A percentile compares a stretch with the other conserved stretches of the same genome.
Conservation (phyloP, 1,284 basidiomycete genomes). For the Phellopilus nigrolimitatus region DNA sequence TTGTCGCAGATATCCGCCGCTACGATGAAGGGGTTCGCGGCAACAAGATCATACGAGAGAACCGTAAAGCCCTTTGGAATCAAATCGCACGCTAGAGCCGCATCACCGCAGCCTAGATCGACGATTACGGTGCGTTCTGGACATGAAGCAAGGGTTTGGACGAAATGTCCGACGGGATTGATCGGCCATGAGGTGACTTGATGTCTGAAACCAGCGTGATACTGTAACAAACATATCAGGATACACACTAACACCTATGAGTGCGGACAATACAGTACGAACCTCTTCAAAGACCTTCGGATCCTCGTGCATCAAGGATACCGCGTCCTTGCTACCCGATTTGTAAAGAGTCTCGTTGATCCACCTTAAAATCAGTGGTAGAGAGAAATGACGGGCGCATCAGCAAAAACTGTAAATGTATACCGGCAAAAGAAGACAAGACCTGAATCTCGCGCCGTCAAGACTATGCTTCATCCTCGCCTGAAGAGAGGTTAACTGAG, state of each 20-base stretch:
- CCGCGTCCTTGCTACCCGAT: constrained; percentile 68
- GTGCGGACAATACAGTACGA: constrained; percentile 23
- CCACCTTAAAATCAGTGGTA: constrained; percentile 45
- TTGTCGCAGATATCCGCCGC: constrained; percentile 75
- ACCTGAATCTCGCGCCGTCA: constrained; percentile 85
- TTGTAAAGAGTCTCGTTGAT: constrained; percentile 90
- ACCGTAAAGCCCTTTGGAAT: constrained; percentile 66
- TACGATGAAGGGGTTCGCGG: constrained; percentile 66
- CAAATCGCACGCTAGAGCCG: constrained; percentile 75
- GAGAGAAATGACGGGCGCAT: not conserved
- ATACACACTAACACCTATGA: too few relatives aligned
- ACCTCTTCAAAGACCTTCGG: constrained; percentile 76
- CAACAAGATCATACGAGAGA: constrained; percentile 78
- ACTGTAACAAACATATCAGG: constrained; percentile 52
- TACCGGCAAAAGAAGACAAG: constrained; percentile 22
- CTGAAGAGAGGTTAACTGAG: constrained; percentile 67
- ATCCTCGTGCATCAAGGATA: constrained; percentile 77
- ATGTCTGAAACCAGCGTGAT: constrained; percentile 84
- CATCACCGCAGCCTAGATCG: constrained; percentile 96
- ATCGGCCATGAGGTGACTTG: constrained; percentile 90
- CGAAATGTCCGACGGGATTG: constrained; percentile 82
- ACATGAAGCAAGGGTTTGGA: constrained; percentile 52
- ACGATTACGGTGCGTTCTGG: constrained; percentile 73
- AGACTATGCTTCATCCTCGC: constrained; percentile 70
- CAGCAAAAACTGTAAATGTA: not conserved